Base-by-base conservation (phyloP, 1,284 basidiomycete species). In the Phenoliferia sp. region DNA sequence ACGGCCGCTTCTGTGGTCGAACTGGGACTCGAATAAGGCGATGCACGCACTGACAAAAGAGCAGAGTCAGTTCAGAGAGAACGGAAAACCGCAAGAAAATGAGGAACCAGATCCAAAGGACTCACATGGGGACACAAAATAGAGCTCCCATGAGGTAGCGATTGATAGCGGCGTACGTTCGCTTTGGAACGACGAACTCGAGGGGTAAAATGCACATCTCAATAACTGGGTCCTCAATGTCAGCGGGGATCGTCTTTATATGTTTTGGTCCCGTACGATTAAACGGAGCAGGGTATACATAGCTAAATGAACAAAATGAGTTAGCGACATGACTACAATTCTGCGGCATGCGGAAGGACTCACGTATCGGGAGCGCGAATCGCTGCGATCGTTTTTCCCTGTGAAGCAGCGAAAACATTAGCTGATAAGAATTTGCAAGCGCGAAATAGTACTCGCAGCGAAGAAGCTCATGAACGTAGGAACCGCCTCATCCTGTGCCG, bases 401-500 rank as follows among this genome's bases (percentile, higher is more conserved):
- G n/a, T n/a, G n/a, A n/a, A 1, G 71, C 65, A 77, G 93, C 95
- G 82, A 93, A 95, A 6, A 12, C 39, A 15, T n/a, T n/a, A n/a
- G n/a, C n/a, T n/a, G n/a, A n/a, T n/a, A n/a, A n/a, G n/a, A n/a
- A n/a, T n/a, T n/a, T n/a, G n/a, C n/a, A n/a, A n/a, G n/a, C 39
- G 12, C n/a, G 15, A 48, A 22, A 22, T n/a, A 22, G 39, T 48
- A 15, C 12, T n/a, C n/a, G n/a, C n/a, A n/a, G 34, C 57, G 77
- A 93, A 95, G 82, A 93, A 95, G 7, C 90, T 85, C 64, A 96
- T 82, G 76, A 89, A 92, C 78, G 92, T 87, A n/a, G 87, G 69
- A 26, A 86, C 84, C 2, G 87, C 86, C 67, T 88, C 86, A 64
- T 83, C 84, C 3, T 87, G 81, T 10, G 87, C 82, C 83, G 87